These are phyloP conservation scores for Lodderomyces oxycetoniae DNA, from an alignment of 1,139 yeast genomes.

Conservation along the genomic window DNA sequence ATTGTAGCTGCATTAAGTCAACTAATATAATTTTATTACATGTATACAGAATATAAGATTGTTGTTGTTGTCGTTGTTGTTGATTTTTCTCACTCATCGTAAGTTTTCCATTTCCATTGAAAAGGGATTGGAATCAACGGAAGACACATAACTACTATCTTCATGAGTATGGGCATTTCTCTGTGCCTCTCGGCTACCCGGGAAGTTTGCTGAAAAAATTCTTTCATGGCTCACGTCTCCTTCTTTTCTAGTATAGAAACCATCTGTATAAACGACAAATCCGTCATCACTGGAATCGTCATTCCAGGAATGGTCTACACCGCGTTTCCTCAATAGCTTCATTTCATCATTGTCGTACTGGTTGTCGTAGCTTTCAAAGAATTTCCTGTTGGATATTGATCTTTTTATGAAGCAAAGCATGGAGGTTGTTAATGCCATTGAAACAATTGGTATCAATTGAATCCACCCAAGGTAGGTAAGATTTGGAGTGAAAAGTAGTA, in stretches of 20 bases:
- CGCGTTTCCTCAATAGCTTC: constrained; percentile 24
- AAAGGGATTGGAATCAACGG: constrained; percentile 4
- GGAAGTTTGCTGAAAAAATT: background rate
- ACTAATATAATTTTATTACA: too few species aligned
- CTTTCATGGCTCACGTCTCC: constrained; percentile 9
- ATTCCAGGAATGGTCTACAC: constrained; percentile 13
- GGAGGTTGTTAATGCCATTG: constrained; percentile 32
- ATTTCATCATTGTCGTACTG: constrained; percentile 34
- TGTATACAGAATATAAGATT: constrained; percentile 1
- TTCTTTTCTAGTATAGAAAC: constrained; percentile 28
- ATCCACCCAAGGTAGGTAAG: constrained; percentile 44
- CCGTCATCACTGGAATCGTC: constrained; percentile 45
- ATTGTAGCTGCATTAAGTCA: constrained; percentile 1
- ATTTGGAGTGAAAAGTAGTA: constrained; percentile 37
- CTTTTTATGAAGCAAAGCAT: constrained; percentile 41
- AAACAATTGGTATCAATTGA: constrained; percentile 37
- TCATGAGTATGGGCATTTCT: background rate
- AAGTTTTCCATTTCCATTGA: constrained; percentile 10
- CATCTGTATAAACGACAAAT: constrained; percentile 42
- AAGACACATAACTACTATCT: constrained; percentile 2
- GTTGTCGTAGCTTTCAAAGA: constrained; percentile 28
- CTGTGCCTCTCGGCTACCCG: too few species aligned
- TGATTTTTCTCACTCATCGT: too few species aligned
- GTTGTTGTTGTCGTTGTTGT: too few species aligned
- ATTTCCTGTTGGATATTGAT: constrained; percentile 34